Base-by-base conservation (phyloP, 2,329 filamentous ascomycete species). In the Colletotrichum melonis region DNA sequence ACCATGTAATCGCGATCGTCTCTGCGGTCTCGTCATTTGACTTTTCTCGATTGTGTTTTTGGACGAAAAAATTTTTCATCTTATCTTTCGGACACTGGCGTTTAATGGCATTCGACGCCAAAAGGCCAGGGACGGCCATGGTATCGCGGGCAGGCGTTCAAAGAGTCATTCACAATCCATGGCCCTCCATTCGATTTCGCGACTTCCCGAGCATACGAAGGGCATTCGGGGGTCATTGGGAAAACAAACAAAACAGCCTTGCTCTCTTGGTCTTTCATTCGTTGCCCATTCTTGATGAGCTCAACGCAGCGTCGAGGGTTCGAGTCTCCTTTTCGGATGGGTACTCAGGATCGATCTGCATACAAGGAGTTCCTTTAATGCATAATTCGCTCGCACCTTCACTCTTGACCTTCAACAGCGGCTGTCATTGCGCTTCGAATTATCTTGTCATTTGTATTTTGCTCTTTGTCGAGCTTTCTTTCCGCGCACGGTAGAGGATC, bases 301-400 rank as follows among this genome's bases (percentile, higher is more conserved):
- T 67, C 63, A 64, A 74, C 56, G 72, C 67, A 72, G 64, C 63
- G 63, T 67, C 67, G 54, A 57, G 58, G 56, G 63, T 54, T 57
- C 55, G 59, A 59, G 62, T 56, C 63, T 35, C 56, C 22, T 62
- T 52, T 65, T 42, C 56, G 63, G 56, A 66, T 54, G 73, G 42
- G 62, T 71, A 74, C 71, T 74, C 74, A 75, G 65, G 70, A 74
- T 63, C 64, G 71, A 62, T 74, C 59, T 49, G 73, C 70, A 74
- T 72, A 69, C 62, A 56, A 60, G 68, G 72, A 63, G 72, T 68
- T 69, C 75, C 74, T 72, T 68, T 76, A 76, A 76, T 76, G 75
- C 75, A 74, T 76, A 76, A 76, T 76, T 68, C 65, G 64, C 60
- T 71, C 69, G 57, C 55, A 32, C 35, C 57, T 59, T 67, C 56